A percentile compares a stretch with the other conserved stretches of the same genome.
Conservation (phyloP, 2,329 filamentous ascomycete species). For the Microdochium bolleyi region DNA sequence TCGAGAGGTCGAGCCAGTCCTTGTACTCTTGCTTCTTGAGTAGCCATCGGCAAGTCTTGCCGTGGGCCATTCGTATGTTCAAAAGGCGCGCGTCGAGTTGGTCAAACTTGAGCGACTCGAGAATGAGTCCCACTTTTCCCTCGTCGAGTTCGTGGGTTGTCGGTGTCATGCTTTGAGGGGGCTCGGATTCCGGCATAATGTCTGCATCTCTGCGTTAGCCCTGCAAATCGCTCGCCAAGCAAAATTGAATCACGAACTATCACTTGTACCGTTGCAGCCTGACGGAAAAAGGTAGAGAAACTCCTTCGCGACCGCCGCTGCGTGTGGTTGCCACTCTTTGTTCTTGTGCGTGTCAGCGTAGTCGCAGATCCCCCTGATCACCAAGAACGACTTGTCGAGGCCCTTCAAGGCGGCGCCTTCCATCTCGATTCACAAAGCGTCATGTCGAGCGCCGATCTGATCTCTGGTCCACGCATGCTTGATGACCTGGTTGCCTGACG, state of each 20-base stretch:
- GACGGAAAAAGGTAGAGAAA: not conserved
- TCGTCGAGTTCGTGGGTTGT: not conserved
- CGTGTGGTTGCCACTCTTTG: constrained; percentile 1
- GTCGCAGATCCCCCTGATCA: constrained; percentile 1
- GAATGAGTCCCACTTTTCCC: constrained; percentile 1
- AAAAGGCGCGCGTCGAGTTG: constrained; percentile 27
- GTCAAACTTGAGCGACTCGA: constrained; percentile 26
- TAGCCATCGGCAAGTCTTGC: constrained; percentile 32
- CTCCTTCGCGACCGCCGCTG: not conserved
- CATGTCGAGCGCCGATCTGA: constrained; percentile 1
- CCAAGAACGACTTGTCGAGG: not conserved
- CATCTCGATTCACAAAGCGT: constrained; percentile 10
- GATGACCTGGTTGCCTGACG: constrained; percentile 9
- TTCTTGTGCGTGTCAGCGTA: constrained; percentile 2
- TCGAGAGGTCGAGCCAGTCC: constrained; percentile 25
- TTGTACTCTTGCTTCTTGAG: constrained; percentile 20
- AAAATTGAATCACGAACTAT: no score
- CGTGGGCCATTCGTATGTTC: constrained; percentile 26
- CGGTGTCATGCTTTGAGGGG: not conserved
- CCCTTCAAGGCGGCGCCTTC: constrained; percentile 1
- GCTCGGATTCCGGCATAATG: not conserved
- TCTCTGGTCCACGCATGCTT: constrained; percentile 6
- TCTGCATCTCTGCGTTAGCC: no score
- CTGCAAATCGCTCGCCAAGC: no score
- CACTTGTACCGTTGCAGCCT: not conserved